phyloP scores from a whole-genome alignment of 2,329 filamentous ascomycete genomes.

The Talaromyces verruculosus region DNA sequence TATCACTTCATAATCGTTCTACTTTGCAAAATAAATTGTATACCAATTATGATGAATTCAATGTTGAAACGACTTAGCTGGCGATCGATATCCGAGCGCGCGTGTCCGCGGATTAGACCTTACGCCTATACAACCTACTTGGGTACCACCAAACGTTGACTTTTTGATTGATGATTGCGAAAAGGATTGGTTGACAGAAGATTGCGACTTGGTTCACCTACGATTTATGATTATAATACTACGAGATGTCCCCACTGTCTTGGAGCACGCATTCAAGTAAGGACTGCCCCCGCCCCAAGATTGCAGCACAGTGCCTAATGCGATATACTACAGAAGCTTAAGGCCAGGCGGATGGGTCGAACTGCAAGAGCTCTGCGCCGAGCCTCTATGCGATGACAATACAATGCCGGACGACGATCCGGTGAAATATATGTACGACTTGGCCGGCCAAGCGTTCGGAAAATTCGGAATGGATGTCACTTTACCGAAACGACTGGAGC shows the following conservation, averaged over 20 bases:
- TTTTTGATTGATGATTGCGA: conserved; percentile 21
- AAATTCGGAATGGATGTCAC: conserved; percentile 20
- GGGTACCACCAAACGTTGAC: conserved; percentile 21
- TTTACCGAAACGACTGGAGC: conserved; percentile 9
- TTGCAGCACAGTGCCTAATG: not conserved
- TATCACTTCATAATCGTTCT: not conserved
- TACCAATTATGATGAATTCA: not conserved
- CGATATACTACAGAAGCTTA: conserved; percentile 9
- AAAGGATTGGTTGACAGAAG: conserved; percentile 15
- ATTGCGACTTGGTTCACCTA: conserved; percentile 19
- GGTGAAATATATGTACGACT: conserved; percentile 30
- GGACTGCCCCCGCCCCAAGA: not conserved
- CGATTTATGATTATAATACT: conserved; percentile 20
- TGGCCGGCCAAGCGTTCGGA: conserved; percentile 8
- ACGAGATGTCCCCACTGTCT: conserved; percentile 11
- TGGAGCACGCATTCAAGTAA: conserved; percentile 14
- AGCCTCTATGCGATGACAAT: conserved; percentile 39
- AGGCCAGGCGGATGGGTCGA: conserved; percentile 20
- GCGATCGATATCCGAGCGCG: conserved; percentile 18
- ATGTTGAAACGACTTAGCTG: conserved; percentile 8
- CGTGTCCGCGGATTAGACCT: conserved; percentile 50
- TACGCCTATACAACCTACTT: conserved; percentile 19
- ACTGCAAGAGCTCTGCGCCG: conserved; percentile 11
- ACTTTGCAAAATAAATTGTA: not conserved
- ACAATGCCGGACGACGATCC: conserved; percentile 37